Evolutionary conservation across 2,329 filamentous ascomycete species (phyloP), one percentile per base, ranked within the genome.

Genomic region (Fonsecaea pedrosoi): DNA sequence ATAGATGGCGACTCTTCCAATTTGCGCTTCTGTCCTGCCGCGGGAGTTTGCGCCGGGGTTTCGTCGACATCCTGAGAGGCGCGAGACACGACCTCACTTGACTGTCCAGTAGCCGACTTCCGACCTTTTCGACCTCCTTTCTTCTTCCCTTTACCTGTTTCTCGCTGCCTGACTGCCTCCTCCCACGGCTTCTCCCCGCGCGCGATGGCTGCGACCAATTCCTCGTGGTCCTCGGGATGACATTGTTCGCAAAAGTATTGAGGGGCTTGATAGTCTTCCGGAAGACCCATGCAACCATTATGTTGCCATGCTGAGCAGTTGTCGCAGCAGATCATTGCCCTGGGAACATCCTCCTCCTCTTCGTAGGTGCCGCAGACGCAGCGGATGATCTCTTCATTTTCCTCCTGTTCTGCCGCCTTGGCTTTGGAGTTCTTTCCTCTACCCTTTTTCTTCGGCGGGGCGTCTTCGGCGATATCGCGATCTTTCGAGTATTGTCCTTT

Each of bases 291-390:
- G 77, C 95, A 99, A 70, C 96, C 90, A 75, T 97, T 97, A 80
- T 99, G 95, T 80, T 99, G 95, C 95, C 95, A 99, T 50, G 90
- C 94, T 57, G 88, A 88, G 79, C 95, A 99, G 55, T 87, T 87
- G 78, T 99, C 95, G 82, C 95, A 99, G 68, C 91, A 92, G 74
- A 99, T 97, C 93, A 96, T 98, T 60, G 93, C 89, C 73, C 95
- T 90, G 71, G 91, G 92, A 13, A 92, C 89, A 73, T 96, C 92
- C 72, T 94, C 92, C 67, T 94, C 91, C 72, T 93, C 90, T 73
- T 92, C 90, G 54, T 91, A 91, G 66, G 92, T 90, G 72, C 95
- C 94, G 76, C 94, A 99, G 58, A 97, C 91, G 78, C 94, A 99
- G 72, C 94, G 90, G 71, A 98, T 96, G 72, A 95, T 86, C 75